These are phyloP conservation scores for Salix arbutifolia DNA, from an alignment of 345 rosid genomes.

Conservation along the genomic window DNA sequence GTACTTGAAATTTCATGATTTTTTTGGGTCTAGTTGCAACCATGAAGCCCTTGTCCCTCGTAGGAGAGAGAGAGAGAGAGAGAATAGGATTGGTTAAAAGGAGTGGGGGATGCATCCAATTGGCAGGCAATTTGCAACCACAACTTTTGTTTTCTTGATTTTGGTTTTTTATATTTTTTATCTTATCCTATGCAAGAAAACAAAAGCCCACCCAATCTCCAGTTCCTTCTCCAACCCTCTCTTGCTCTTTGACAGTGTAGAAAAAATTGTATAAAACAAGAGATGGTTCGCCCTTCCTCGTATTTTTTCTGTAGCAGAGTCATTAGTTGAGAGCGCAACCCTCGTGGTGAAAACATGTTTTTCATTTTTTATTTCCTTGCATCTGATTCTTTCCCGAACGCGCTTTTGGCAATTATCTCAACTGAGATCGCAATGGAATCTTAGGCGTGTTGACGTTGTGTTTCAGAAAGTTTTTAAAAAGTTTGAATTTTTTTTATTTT, in stretches of 20 bases:
- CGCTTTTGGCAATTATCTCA: background rate
- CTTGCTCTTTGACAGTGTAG: slow-evolving; percentile 38
- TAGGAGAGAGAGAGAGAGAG: slow-evolving; percentile 9
- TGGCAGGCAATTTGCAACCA: slow-evolving; percentile 55
- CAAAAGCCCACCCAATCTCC: slow-evolving; percentile 28
- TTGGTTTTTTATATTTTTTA: slow-evolving; percentile 2
- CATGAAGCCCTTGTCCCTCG: background rate
- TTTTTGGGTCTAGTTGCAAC: background rate
- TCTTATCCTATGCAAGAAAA: slow-evolving; percentile 25
- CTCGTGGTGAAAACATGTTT: background rate
- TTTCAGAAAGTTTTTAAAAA: too few relatives aligned
- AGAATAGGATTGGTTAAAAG: slow-evolving; percentile 21
- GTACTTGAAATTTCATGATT: background rate
- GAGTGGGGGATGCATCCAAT: slow-evolving; percentile 31
- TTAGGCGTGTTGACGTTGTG: background rate
- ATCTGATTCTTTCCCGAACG: background rate
- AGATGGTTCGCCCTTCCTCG: background rate
- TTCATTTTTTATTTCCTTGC: background rate
- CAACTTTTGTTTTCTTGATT: slow-evolving; percentile 38
- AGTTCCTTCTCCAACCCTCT: slow-evolving; percentile 35
- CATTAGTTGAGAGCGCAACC: background rate
- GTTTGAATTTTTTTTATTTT: too few relatives aligned
- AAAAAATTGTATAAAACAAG: background rate
- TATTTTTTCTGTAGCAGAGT: background rate
- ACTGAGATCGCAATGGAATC: slow-evolving; percentile 13